A percentile compares a stretch with the other conserved stretches of the same genome.
phyloP scores from a whole-genome alignment of 768 basidiomycete genomes.

The Russula virescens region DNA sequence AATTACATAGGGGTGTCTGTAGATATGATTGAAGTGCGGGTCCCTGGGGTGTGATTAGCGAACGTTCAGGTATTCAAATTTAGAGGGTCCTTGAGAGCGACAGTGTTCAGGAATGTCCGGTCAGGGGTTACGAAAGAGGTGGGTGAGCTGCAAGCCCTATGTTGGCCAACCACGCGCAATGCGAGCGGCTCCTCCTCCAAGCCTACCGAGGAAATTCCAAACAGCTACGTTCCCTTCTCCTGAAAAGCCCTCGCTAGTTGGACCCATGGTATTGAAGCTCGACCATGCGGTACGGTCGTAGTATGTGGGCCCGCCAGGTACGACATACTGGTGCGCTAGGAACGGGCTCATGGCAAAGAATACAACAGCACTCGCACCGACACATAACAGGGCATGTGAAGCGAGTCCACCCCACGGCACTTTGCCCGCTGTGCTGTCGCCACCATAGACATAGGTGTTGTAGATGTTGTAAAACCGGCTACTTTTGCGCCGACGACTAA shows the following conservation, averaged over 20 bases:
- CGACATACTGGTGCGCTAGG: slow-evolving; percentile 46
- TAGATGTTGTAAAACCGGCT: slow-evolving; percentile 81
- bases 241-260: slow-evolving; percentile 63
- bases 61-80: too few relatives aligned
- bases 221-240: slow-evolving; percentile 52
- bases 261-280: slow-evolving; percentile 69
- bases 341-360: slow-evolving; percentile 58
- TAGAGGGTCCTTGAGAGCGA: too few relatives aligned
- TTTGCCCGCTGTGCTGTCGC: slow-evolving; percentile 33
- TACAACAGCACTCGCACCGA: slow-evolving; percentile 57
- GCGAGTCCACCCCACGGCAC: slow-evolving; percentile 13
- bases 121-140: too few relatives aligned
- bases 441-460: slow-evolving; percentile 60
- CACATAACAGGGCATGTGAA: slow-evolving; percentile 36
- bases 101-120: too few relatives aligned
- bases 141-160: slow-evolving; percentile 28
- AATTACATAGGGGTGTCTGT: neutral
- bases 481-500: slow-evolving; percentile 29
- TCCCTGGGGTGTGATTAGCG: neutral
- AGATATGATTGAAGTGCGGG: neutral
- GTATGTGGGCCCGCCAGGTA: slow-evolving; percentile 64
- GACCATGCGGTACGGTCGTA: slow-evolving; percentile 77
- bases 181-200: slow-evolving; percentile 70
- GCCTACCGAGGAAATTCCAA: slow-evolving; percentile 64
- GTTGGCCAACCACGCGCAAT: slow-evolving; percentile 77